Evolutionary conservation across 2,329 filamentous ascomycete genomes (phyloP).

Genomic region (Davidsoniella eucalypti): DNA sequence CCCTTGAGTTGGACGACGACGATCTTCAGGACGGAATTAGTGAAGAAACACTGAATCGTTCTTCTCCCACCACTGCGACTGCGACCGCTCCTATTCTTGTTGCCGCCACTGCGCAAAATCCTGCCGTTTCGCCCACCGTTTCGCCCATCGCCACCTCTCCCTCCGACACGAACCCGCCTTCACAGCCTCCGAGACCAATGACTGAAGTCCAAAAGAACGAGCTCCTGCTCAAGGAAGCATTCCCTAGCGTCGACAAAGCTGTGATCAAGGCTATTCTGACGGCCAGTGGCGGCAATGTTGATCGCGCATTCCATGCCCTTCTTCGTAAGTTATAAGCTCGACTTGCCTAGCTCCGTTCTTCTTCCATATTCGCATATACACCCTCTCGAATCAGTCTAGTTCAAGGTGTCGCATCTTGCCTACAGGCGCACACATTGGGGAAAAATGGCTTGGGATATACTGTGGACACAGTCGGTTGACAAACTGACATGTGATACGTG

Average conservation of each 20-base stretch:
- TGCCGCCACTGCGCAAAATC: conserved; percentile 15
- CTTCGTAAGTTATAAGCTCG: conserved; percentile 40
- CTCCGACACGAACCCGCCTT: conserved; percentile 35
- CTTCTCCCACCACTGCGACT: conserved; percentile 11
- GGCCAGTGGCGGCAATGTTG: conserved; percentile 74
- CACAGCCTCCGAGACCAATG: conserved; percentile 72
- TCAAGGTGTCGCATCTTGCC: too few species aligned
- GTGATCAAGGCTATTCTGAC: conserved; percentile 78
- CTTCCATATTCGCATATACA: not conserved
- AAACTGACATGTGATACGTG: not conserved
- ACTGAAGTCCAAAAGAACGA: conserved; percentile 73
- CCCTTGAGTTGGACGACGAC: conserved; percentile 54
- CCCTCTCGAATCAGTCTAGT: not conserved
- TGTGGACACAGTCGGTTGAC: not conserved
- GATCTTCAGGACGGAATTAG: conserved; percentile 43
- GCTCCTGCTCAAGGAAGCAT: conserved; percentile 81
- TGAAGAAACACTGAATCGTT: conserved; percentile 22
- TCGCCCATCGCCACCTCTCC: conserved; percentile 16
- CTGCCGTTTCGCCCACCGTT: conserved; percentile 17
- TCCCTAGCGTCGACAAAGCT: conserved; percentile 62
- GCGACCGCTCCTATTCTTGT: conserved; percentile 15
- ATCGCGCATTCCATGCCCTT: conserved; percentile 89
- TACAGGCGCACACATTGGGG: too few species aligned
- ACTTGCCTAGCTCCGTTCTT: not conserved
- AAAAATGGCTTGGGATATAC: too few species aligned